These are phyloP conservation scores for Penicillium lividum DNA, from an alignment of 495 filamentous ascomycete genomes.

Conservation along the genomic window DNA sequence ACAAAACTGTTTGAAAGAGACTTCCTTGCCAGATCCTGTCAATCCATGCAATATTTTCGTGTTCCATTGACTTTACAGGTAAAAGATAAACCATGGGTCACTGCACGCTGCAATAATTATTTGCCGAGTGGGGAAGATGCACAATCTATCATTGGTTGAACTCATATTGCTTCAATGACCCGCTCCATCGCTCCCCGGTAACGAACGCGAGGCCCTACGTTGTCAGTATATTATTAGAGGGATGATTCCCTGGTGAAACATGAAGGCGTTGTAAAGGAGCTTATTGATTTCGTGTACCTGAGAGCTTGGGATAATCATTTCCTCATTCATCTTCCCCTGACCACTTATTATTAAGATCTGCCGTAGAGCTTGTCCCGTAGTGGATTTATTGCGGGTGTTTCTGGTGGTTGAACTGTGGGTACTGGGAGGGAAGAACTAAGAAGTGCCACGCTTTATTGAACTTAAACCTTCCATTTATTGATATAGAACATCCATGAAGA, in stretches of 20 bases:
- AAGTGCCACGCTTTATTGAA: neutral
- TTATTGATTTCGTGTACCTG: neutral
- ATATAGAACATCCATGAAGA: neutral
- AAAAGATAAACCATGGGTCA: neutral
- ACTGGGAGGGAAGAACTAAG: neutral
- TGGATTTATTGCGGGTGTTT: neutral
- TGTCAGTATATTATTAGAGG: neutral
- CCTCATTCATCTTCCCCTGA: neutral
- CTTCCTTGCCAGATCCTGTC: no score
- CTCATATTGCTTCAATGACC: neutral
- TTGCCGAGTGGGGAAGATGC: neutral
- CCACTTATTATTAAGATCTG: neutral
- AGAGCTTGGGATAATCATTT: neutral
- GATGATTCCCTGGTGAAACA: neutral
- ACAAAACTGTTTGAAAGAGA: neutral
- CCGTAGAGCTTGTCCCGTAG: neutral
- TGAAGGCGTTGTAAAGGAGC: neutral
- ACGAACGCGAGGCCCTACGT: neutral
- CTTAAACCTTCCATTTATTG: neutral
- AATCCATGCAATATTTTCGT: no score
- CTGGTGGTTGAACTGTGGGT: neutral
- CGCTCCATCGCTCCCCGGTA: neutral
- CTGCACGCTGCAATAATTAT: neutral
- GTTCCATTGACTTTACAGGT: neutral
- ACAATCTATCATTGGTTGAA: neutral